A percentile compares a stretch with the other conserved stretches of the same genome.
These are phyloP conservation scores for Mycena sanguinolenta DNA, from an alignment of 768 basidiomycete genomes.

Conservation along the genomic window DNA sequence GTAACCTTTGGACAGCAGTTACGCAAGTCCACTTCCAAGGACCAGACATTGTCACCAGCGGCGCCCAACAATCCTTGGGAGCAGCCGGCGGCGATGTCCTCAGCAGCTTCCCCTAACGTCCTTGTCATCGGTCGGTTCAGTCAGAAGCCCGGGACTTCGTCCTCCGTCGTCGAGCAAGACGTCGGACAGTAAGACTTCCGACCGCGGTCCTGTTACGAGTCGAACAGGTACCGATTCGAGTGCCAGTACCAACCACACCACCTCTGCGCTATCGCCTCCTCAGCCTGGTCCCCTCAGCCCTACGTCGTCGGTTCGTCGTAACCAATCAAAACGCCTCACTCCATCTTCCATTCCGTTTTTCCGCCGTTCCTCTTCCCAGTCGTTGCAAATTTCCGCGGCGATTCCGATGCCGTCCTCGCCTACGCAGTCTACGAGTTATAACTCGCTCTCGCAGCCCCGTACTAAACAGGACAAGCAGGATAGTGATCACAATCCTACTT, in stretches of 20 bases:
- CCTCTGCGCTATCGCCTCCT: slow-evolving; percentile 65
- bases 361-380: slow-evolving; percentile 90
- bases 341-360: slow-evolving; percentile 96
- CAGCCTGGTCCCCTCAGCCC: slow-evolving; percentile 79
- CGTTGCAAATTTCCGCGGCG: slow-evolving; percentile 73
- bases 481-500: slow-evolving; percentile 66
- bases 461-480: slow-evolving; percentile 60
- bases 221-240: slow-evolving; percentile 85
- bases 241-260: slow-evolving; percentile 74
- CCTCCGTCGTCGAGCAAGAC: slow-evolving; percentile 50
- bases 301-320: slow-evolving; percentile 74
- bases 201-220: slow-evolving; percentile 66
- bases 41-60: slow-evolving; percentile 64
- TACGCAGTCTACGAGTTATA: slow-evolving; percentile 55
- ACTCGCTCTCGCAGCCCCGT: slow-evolving; percentile 54
- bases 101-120: slow-evolving; percentile 83
- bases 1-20: slow-evolving; percentile 76
- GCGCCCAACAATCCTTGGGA: slow-evolving; percentile 65
- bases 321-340: slow-evolving; percentile 85
- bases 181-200: slow-evolving; percentile 66
- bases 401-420: slow-evolving; percentile 68
- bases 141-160: slow-evolving; percentile 62
- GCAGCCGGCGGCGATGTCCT: slow-evolving; percentile 82
- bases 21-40: slow-evolving; percentile 79
- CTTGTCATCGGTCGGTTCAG: slow-evolving; percentile 79